Percentiles rank a stretch among this genome's conserved stretches.
phyloP scores from a whole-genome alignment of 768 basidiomycete species.

The Harrya chromipes region DNA sequence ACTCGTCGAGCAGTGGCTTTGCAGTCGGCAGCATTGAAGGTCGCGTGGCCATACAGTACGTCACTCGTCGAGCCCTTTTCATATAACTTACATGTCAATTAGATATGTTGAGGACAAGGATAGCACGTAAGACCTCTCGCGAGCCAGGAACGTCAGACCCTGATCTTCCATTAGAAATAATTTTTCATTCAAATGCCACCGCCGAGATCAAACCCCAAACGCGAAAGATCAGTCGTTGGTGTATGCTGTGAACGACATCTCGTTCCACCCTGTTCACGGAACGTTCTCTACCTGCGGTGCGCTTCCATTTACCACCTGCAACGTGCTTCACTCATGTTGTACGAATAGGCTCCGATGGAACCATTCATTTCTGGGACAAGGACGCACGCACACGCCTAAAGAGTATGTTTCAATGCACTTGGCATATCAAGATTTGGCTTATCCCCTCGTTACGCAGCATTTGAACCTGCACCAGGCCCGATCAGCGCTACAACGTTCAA shows the following conservation, averaged over 20 bases:
- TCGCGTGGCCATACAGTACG: slow-evolving; percentile 93
- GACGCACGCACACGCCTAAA: slow-evolving; percentile 90
- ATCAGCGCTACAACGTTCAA: slow-evolving; percentile 83
- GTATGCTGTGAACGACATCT: slow-evolving; percentile 82
- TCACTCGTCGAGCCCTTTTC: slow-evolving; percentile 14
- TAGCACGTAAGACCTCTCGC: slow-evolving; percentile 44
- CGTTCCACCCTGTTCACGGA: slow-evolving; percentile 80
- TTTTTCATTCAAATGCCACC: slow-evolving; percentile 87
- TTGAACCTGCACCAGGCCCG: slow-evolving; percentile 71
- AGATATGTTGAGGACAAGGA: slow-evolving; percentile 91
- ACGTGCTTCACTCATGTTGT: slow-evolving; percentile 16
- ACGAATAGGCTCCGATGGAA: slow-evolving; percentile 69
- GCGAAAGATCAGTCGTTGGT: slow-evolving; percentile 67
- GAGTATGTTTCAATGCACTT: slow-evolving; percentile 42
- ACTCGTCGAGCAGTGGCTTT: slow-evolving; percentile 63
- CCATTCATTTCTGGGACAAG: slow-evolving; percentile 94
- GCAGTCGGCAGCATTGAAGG: slow-evolving; percentile 88
- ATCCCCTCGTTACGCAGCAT: slow-evolving; percentile 43
- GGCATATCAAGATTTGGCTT: not conserved
- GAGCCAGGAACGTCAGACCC: not conserved
- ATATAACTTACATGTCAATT: not conserved
- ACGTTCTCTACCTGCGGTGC: slow-evolving; percentile 80
- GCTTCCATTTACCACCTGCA: slow-evolving; percentile 23
- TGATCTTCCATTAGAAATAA: slow-evolving; percentile 48
- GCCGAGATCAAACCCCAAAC: slow-evolving; percentile 52